These are phyloP conservation scores for Flammula alnicola DNA, from an alignment of 1,284 basidiomycete genomes.

Conservation along the genomic window DNA sequence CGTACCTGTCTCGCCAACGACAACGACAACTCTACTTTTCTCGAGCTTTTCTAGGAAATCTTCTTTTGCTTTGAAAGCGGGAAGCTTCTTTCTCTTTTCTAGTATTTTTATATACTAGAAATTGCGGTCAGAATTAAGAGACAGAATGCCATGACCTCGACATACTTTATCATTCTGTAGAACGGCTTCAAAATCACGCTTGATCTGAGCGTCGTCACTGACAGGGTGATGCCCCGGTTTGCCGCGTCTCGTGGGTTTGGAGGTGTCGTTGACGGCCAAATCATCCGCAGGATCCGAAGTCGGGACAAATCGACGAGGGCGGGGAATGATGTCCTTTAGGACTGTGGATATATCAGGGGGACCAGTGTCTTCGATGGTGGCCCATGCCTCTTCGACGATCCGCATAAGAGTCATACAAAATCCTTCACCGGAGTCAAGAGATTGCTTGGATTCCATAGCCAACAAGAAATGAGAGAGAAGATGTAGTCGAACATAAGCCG, in stretches of 20 bases:
- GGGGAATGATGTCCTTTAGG: constrained; percentile 64
- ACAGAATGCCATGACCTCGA: not conserved
- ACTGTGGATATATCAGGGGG: constrained; percentile 76
- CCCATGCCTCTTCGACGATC: constrained; percentile 75
- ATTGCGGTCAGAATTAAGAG: not conserved
- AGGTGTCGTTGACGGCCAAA: too few relatives aligned
- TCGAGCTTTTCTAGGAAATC: constrained; percentile 68
- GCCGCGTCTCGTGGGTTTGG: too few relatives aligned
- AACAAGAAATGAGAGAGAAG: constrained; percentile 70
- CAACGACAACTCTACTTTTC: constrained; percentile 73
- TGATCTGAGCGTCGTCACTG: constrained; percentile 56
- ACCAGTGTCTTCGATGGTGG: constrained; percentile 63
- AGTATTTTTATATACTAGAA: constrained; percentile 63
- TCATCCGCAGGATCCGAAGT: not conserved
- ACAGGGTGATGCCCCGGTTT: too few relatives aligned
- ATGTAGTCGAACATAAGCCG: constrained; percentile 87
- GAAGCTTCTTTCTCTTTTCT: constrained; percentile 64
- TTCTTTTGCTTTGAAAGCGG: constrained; percentile 72
- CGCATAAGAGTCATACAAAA: constrained; percentile 80
- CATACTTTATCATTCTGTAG: constrained; percentile 47
- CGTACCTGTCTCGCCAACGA: constrained; percentile 83
- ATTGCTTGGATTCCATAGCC: constrained; percentile 56
- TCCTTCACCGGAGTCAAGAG: constrained; percentile 71
- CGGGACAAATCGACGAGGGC: constrained; percentile 16
- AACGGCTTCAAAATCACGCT: constrained; percentile 54